A percentile compares a stretch with the other conserved stretches of the same genome.
Conservation (phyloP, 805 yeast genomes). For the Candida krabiensis region DNA sequence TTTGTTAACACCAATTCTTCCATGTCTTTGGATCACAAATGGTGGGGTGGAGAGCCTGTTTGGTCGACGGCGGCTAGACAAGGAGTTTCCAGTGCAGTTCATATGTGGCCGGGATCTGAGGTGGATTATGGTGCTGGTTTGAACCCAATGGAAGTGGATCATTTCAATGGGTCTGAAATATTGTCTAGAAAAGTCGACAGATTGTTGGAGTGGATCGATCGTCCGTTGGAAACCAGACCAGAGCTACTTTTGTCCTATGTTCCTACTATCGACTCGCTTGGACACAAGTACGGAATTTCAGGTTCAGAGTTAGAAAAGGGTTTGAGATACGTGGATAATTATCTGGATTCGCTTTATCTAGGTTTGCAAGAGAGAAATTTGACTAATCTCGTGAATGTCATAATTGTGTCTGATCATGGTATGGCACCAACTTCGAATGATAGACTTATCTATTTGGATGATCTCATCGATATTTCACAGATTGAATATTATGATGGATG, state of each 20-base stretch:
- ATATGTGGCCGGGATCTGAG: conserved; percentile 97
- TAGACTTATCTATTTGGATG: conserved; percentile 71
- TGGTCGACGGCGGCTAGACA: conserved; percentile 76
- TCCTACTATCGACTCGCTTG: conserved; percentile 78
- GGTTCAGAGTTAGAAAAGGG: conserved; percentile 59
- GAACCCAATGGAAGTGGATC: conserved; percentile 57
- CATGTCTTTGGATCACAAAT: conserved; percentile 52
- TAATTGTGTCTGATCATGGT: conserved; percentile 89
- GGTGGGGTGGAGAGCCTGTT: conserved; percentile 91
- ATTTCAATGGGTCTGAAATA: conserved; percentile 63
- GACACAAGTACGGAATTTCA: conserved; percentile 69
- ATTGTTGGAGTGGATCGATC: conserved; percentile 68
- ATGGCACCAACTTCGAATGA: conserved; percentile 84
- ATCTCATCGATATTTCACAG: conserved; percentile 52
- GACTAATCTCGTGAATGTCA: conserved; percentile 63
- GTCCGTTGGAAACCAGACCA: conserved; percentile 55
- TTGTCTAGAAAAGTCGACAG: conserved; percentile 57
- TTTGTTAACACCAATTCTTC: conserved; percentile 64
- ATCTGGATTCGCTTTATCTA: conserved; percentile 48
- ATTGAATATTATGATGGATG: conserved; percentile 75
- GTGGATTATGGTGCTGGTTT: conserved; percentile 49
- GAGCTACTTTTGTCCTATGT: conserved; percentile 76
- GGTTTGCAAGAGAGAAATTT: conserved; percentile 58
- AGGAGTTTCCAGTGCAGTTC: conserved; percentile 69
- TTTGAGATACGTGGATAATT: conserved; percentile 62